These are phyloP conservation scores for Persicaria tinctoria DNA, from an alignment of 148 eudicot species.

Conservation along the genomic window DNA sequence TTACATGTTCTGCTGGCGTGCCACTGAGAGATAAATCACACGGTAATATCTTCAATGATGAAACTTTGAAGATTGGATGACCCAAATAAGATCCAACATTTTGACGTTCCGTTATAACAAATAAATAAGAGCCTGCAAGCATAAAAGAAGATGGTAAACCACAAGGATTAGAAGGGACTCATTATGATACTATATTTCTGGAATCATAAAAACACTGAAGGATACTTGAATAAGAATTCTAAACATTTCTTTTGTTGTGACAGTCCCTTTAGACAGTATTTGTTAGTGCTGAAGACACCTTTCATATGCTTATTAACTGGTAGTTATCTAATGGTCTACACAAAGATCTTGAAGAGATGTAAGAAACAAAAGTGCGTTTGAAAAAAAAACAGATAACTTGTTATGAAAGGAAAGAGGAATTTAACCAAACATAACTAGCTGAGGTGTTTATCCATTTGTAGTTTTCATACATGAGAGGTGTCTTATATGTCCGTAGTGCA, in stretches of 20 bases:
- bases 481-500: neutral
- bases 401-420: no score
- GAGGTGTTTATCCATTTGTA: neutral
- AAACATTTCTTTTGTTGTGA: neutral
- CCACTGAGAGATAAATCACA: constrained; percentile 77
- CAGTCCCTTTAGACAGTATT: neutral
- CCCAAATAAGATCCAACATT: constrained; percentile 86
- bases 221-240: neutral
- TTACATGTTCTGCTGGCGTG: constrained; percentile 77
- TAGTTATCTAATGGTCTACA: neutral
- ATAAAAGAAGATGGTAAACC: neutral
- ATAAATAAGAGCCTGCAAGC: constrained; percentile 67
- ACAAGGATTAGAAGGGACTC: neutral
- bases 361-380: neutral
- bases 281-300: neutral
- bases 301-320: neutral
- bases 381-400: no score
- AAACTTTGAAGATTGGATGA: constrained; percentile 71
- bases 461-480: neutral
- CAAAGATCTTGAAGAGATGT: neutral
- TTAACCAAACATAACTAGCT: neutral
- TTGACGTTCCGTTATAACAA: constrained; percentile 77
- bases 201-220: neutral
- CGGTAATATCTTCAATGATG: constrained; percentile 74
- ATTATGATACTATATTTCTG: neutral